A percentile compares a stretch with the other conserved stretches of the same genome.
phyloP scores from a whole-genome alignment of 2,329 filamentous ascomycete genomes.

The Colletotrichum lupini region DNA sequence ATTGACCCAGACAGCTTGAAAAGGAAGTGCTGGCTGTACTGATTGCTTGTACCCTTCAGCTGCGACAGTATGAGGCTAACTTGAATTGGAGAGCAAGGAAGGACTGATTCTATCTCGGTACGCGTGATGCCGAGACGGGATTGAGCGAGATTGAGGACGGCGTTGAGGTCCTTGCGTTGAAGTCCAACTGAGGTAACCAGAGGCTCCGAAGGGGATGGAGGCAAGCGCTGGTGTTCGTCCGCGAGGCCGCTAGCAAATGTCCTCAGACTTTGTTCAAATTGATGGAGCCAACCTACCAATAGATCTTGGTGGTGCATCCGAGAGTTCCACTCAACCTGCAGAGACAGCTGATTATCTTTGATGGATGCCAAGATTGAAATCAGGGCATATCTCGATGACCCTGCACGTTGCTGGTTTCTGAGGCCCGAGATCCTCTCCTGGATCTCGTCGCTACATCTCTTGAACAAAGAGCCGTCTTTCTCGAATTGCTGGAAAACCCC shows the following conservation, averaged over 20 bases:
- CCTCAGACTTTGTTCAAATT: background rate
- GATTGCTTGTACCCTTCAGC: background rate
- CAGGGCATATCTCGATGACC: slow-evolving; percentile 1
- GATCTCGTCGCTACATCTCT: slow-evolving; percentile 9
- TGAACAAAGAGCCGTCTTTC: slow-evolving; percentile 41
- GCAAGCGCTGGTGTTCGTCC: background rate
- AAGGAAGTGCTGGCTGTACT: slow-evolving; percentile 18
- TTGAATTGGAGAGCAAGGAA: slow-evolving; percentile 27
- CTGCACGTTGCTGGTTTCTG: slow-evolving; percentile 1
- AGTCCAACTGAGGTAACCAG: background rate
- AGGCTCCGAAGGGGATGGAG: background rate
- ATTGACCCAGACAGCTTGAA: background rate
- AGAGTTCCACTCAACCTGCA: slow-evolving; percentile 25
- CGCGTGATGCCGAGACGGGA: background rate
- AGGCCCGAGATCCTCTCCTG: background rate
- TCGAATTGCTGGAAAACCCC: slow-evolving; percentile 45
- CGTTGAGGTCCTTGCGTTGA: background rate
- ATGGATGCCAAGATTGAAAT: slow-evolving; percentile 14
- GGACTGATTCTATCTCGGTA: slow-evolving; percentile 4
- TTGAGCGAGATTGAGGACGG: background rate
- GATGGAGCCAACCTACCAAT: background rate
- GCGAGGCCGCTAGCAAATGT: background rate
- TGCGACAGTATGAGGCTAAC: slow-evolving; percentile 24
- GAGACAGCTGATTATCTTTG: background rate
- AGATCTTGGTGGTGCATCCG: slow-evolving; percentile 18